Evolutionary conservation across 1,284 basidiomycete genomes (phyloP).

Genomic region (Entoloma clypeatum): DNA sequence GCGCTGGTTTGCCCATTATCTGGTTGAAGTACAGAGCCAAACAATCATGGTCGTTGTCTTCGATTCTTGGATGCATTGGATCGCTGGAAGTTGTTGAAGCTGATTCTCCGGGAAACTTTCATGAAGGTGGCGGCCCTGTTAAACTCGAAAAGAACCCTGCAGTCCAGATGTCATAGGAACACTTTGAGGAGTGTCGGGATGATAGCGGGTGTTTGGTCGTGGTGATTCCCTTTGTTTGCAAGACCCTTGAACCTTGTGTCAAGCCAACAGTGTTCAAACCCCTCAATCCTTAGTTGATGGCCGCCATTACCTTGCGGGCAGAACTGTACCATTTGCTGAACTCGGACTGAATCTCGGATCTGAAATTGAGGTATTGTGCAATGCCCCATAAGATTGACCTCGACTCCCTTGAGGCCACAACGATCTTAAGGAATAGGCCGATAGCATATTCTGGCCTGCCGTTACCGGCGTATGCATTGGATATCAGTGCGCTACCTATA

Average conservation of each 20-base stretch:
- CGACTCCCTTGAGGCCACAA: slow-evolving; percentile 82
- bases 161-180: slow-evolving; percentile 81
- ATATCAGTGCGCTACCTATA: slow-evolving; percentile 69
- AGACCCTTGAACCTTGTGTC: slow-evolving; percentile 88
- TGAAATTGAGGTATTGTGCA: slow-evolving; percentile 98
- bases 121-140: slow-evolving; percentile 82
- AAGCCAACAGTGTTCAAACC: slow-evolving; percentile 91
- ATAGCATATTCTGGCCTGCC: slow-evolving; percentile 52
- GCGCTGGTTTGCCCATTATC: slow-evolving; percentile 96
- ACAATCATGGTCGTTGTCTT: slow-evolving; percentile 95
- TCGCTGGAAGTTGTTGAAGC: slow-evolving; percentile 59
- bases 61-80: slow-evolving; percentile 87
- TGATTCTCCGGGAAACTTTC: slow-evolving; percentile 92
- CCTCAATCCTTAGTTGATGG: slow-evolving; percentile 99
- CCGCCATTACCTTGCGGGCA: slow-evolving; percentile 85
- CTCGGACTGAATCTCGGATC: slow-evolving; percentile 97
- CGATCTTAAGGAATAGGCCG: slow-evolving; percentile 72
- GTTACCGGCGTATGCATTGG: slow-evolving; percentile 67
- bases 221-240: slow-evolving; percentile 98
- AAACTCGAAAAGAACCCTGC: slow-evolving; percentile 90
- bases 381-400: slow-evolving; percentile 87
- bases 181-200: slow-evolving; percentile 91
- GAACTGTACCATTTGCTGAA: slow-evolving; percentile 98
- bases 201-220: slow-evolving; percentile 90
- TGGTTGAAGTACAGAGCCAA: slow-evolving; percentile 96